These are phyloP conservation scores for Ophiostoma australiae DNA, from an alignment of 2,329 filamentous ascomycete species.

Conservation along the genomic window DNA sequence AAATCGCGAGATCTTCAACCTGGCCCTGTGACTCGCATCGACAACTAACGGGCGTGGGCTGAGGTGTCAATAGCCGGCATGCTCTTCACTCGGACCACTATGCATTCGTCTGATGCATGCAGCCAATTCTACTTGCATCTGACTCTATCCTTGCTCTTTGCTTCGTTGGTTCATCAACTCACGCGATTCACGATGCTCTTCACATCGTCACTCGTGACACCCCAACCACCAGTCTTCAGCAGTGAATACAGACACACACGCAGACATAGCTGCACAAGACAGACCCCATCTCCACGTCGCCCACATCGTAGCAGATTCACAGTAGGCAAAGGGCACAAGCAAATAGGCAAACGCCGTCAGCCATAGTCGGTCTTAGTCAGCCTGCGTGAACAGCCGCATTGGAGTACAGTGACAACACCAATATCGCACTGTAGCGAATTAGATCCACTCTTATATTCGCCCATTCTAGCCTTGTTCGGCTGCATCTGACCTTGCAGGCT, in stretches of 20 bases:
- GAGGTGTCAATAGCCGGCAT: not conserved
- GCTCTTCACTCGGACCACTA: not conserved
- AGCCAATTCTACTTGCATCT: no score
- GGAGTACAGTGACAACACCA: not conserved
- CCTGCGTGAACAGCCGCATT: not conserved
- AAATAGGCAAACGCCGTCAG: not conserved
- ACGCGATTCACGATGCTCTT: not conserved
- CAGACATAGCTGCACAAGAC: not conserved
- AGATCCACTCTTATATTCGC: not conserved
- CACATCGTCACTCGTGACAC: no score
- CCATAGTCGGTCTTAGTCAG: not conserved
- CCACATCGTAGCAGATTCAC: not conserved
- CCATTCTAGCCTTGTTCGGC: constrained; percentile 15
- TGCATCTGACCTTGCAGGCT: not conserved
- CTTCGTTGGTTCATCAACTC: not conserved
- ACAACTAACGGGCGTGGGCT: not conserved
- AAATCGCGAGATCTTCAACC: not conserved
- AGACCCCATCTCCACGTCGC: not conserved
- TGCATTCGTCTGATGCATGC: not conserved
- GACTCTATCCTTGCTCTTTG: no score
- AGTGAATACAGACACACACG: not conserved
- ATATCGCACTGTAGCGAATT: not conserved
- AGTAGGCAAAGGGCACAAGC: no score
- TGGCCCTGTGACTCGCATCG: not conserved
- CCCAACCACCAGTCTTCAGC: not conserved